These are phyloP conservation scores for Carex parvula DNA, from an alignment of 176 grass and related monocot genomes.

Conservation along the genomic window DNA sequence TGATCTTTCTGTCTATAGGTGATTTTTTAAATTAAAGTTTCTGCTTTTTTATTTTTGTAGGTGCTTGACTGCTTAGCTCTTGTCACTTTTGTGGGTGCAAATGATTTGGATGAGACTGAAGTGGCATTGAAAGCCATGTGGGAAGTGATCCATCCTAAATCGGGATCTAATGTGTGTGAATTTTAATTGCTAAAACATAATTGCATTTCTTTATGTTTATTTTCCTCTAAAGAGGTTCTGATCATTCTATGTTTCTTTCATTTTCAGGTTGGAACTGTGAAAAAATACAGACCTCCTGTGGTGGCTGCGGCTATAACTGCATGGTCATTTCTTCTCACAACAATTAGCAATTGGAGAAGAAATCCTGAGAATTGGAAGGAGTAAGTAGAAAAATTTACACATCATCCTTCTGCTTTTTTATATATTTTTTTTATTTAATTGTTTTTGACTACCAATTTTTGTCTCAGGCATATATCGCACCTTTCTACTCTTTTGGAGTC, in stretches of 20 bases:
- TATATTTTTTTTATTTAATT: not conserved
- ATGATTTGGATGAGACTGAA: constrained; percentile 69
- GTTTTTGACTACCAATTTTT: not conserved
- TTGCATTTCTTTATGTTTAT: not conserved
- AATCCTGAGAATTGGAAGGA: constrained; percentile 93
- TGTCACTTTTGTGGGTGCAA: constrained; percentile 65
- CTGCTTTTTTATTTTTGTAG: constrained; percentile 27
- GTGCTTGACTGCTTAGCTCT: constrained; percentile 70
- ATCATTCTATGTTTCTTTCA: constrained; percentile 8
- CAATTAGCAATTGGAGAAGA: constrained; percentile 75
- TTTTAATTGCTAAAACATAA: not conserved
- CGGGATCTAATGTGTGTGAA: constrained; percentile 67
- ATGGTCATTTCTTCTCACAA: constrained; percentile 92
- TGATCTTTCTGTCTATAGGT: not conserved
- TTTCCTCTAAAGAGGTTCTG: not conserved
- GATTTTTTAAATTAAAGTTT: not conserved
- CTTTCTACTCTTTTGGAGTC: constrained; percentile 76
- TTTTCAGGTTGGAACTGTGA: constrained; percentile 64
- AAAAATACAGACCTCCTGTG: constrained; percentile 53
- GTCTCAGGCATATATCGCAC: constrained; percentile 55
- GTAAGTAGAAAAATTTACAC: constrained; percentile 30
- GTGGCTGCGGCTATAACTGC: constrained; percentile 76
- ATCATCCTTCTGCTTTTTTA: not conserved
- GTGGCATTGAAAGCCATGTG: constrained; percentile 67
- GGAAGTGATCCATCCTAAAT: constrained; percentile 85